Base-by-base conservation (phyloP, 2,329 filamentous ascomycete genomes). In the Sordariomycetes sp. region DNA sequence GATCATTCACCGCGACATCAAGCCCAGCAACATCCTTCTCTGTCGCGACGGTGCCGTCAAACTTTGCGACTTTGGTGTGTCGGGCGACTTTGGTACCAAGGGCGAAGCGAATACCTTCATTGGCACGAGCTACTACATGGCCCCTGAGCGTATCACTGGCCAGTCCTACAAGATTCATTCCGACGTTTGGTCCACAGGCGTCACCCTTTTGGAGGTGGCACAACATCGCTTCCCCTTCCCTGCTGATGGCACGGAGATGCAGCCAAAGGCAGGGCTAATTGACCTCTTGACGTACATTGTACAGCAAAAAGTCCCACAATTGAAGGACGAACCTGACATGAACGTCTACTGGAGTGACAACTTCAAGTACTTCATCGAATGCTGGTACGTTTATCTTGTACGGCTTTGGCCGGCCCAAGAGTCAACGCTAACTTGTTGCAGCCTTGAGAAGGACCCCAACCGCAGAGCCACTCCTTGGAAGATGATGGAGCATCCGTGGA, bases 301-400 rank as follows among this genome's bases (percentile, higher is more conserved):
- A 29, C 80, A 86, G 45, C 92, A 98, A 57, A 82, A 86, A 4
- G 94, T 96, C 39, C 92, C 92, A 3, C 93, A 87, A 57, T 68
- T 98, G 42, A 96, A 95, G 60, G 92, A 98, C 46, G 92, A 98
- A 59, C 85, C 86, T 1, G 79, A 86, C 21, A 85, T 83, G 46
- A 80, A 81, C 39, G 93, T 98, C 46, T 82, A 81, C 53, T 98
- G 92, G 92, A 94, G 85, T 47, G 85, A 93, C 47, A 94, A 85
- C 53, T 96, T 98, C 63, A 98, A 98, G 59, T 95, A 95, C 57
- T 98, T 98, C 50, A 95, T 98, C 49, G 88, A 95, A 63, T 95
- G 88, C 75, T 96, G 92, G 90, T 96, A 75, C 55, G 86, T 79
- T 36, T 14, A 18, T 27, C 11, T 16, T 8, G 10, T 8, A 18